These are phyloP conservation scores for Coemansia sp. DNA, from an alignment of 192 early-diverging fungal genomes.

Conservation along the genomic window DNA sequence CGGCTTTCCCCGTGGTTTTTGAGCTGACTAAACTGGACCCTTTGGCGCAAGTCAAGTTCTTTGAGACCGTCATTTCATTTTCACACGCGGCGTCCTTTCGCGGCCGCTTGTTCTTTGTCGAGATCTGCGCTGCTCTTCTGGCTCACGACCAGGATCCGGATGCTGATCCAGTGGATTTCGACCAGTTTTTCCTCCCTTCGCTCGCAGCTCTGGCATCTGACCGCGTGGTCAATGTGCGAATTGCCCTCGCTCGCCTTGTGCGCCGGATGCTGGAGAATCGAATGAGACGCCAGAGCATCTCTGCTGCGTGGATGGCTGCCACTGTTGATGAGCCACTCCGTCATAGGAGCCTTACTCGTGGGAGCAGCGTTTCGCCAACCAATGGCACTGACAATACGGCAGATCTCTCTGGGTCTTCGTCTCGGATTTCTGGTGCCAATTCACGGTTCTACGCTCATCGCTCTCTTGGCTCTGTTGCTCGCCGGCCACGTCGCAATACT, in stretches of 20 bases:
- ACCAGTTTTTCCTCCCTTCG: constrained; percentile 66
- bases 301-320: constrained; percentile 2
- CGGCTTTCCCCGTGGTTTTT: constrained; percentile 47
- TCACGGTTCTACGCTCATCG: constrained; percentile 20
- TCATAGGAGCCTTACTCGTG: background rate
- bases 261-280: constrained; percentile 47
- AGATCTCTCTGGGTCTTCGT: background rate
- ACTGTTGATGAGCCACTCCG: background rate
- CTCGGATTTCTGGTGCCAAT: background rate
- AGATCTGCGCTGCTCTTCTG: constrained; percentile 68
- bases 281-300: constrained; percentile 39
- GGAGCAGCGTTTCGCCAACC: background rate
- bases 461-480: constrained; percentile 25
- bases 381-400: background rate
- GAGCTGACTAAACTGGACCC: constrained; percentile 48
- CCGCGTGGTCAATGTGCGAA: constrained; percentile 70
- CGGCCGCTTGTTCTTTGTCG: constrained; percentile 58
- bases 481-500: constrained; percentile 34
- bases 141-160: constrained; percentile 58
- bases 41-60: constrained; percentile 37
- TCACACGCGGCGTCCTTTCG: constrained; percentile 51
- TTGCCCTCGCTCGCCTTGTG: constrained; percentile 63
- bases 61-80: constrained; percentile 54
- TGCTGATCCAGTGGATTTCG: constrained; percentile 60
- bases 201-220: constrained; percentile 61